Evolutionary conservation across 2,329 filamentous ascomycete species (phyloP).

Genomic region (Stagonosporopsis vannaccii): DNA sequence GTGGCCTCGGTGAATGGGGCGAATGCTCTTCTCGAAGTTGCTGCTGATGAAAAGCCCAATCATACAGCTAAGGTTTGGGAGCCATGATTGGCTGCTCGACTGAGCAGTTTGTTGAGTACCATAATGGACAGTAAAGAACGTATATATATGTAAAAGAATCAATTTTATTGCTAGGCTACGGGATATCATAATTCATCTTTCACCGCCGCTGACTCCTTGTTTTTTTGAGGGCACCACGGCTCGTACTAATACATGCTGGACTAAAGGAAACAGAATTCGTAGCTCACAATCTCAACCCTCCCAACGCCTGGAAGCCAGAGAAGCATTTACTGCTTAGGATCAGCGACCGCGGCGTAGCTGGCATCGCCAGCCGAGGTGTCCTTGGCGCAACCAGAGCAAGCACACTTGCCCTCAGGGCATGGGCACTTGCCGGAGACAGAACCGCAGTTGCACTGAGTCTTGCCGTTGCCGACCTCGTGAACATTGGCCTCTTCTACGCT

Average conservation of each 20-base stretch:
- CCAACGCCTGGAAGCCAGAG: background rate
- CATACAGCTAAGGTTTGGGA: no score
- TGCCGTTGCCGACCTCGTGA: slow-evolving; percentile 52
- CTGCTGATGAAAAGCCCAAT: background rate
- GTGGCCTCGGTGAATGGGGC: no score
- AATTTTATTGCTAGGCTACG: slow-evolving; percentile 11
- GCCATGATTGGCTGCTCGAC: background rate
- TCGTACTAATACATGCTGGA: background rate
- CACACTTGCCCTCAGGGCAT: slow-evolving; percentile 56
- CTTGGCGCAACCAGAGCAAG: slow-evolving; percentile 20
- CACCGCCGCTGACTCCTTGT: slow-evolving; percentile 10
- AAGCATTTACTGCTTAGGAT: slow-evolving; percentile 16
- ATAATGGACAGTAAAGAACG: background rate
- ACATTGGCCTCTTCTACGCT: slow-evolving; percentile 48
- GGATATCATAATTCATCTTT: slow-evolving; percentile 18
- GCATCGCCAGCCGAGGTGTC: slow-evolving; percentile 23
- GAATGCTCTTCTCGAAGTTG: no score
- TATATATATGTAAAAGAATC: slow-evolving; percentile 5
- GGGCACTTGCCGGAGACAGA: slow-evolving; percentile 53
- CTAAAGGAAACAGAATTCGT: slow-evolving; percentile 8
- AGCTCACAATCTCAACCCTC: slow-evolving; percentile 2
- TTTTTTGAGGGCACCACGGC: slow-evolving; percentile 2
- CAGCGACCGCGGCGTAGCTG: slow-evolving; percentile 22
- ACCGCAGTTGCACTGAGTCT: slow-evolving; percentile 58
- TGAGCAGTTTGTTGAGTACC: slow-evolving; percentile 13